Percentiles rank a stretch among this genome's conserved stretches.
Conservation (phyloP, 2,329 filamentous ascomycete genomes). For the Microascus cirrosus region DNA sequence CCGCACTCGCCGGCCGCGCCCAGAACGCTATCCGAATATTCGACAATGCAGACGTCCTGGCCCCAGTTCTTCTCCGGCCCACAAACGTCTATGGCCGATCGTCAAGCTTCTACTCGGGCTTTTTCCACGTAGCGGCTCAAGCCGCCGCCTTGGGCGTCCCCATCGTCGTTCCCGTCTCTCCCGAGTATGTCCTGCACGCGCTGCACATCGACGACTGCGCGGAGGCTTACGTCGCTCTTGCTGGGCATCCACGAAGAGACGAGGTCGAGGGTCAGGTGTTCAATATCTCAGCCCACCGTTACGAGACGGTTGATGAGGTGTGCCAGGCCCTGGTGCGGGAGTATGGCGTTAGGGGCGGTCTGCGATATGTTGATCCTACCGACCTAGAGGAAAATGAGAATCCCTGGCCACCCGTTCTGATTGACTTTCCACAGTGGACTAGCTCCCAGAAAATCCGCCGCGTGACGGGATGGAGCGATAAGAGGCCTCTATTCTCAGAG, state of each 20-base stretch:
- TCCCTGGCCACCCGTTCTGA: no score
- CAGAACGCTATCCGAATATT: slow-evolving; percentile 1
- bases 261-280: not conserved
- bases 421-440: no score
- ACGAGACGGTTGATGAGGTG: no score
- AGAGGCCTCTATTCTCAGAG: no score
- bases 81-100: not conserved
- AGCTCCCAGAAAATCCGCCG: no score
- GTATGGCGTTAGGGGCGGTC: no score
- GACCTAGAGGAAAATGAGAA: no score
- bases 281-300: slow-evolving; percentile 28
- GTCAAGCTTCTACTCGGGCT: not conserved
- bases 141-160: not conserved
- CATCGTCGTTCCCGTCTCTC: not conserved
- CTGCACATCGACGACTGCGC: not conserved
- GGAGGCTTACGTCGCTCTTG: not conserved
- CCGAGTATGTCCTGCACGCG: not conserved
- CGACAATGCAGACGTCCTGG: not conserved
- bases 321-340: no score
- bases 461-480: no score
- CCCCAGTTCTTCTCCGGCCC: not conserved
- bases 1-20: not conserved
- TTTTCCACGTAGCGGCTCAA: not conserved
- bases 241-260: not conserved
- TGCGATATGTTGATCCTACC: no score